Conservation (phyloP, 441 rosid species). For the Euphorbia celastroides region DNA sequence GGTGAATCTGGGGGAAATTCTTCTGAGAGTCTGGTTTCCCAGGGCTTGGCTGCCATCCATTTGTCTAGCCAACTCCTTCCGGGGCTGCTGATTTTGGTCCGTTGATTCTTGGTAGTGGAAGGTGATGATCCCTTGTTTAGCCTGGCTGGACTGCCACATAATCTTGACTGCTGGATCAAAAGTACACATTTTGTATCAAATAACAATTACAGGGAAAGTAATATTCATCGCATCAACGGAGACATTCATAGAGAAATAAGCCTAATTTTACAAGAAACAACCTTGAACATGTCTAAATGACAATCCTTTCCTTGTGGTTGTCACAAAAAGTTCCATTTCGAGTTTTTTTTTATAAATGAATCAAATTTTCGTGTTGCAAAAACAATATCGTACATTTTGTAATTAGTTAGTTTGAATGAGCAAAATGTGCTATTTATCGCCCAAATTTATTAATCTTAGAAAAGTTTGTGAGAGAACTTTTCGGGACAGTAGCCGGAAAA, state of each 20-base stretch:
- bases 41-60: slow-evolving; percentile 78
- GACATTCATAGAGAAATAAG: not conserved
- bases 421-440: too few relatives aligned
- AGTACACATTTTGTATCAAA: not conserved
- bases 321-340: too few relatives aligned
- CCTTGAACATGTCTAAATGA: not conserved
- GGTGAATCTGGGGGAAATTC: slow-evolving; percentile 31
- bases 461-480: too few relatives aligned
- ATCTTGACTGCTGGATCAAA: slow-evolving; percentile 43
- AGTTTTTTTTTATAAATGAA: too few relatives aligned
- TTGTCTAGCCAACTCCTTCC: slow-evolving; percentile 62
- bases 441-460: too few relatives aligned
- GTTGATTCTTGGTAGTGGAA: slow-evolving; percentile 28
- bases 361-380: too few relatives aligned
- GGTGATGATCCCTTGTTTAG: slow-evolving; percentile 34
- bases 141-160: slow-evolving; percentile 50
- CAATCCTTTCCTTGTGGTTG: too few relatives aligned
- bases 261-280: not conserved
- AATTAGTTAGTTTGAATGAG: too few relatives aligned
- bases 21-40: slow-evolving; percentile 38
- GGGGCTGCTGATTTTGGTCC: slow-evolving; percentile 35
- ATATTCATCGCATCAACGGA: not conserved
- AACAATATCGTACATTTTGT: too few relatives aligned
- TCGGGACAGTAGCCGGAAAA: too few relatives aligned
- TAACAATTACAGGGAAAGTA: too few relatives aligned